phyloP scores from a whole-genome alignment of 176 grass and related monocot genomes.

The Pontederia paniculata region DNA sequence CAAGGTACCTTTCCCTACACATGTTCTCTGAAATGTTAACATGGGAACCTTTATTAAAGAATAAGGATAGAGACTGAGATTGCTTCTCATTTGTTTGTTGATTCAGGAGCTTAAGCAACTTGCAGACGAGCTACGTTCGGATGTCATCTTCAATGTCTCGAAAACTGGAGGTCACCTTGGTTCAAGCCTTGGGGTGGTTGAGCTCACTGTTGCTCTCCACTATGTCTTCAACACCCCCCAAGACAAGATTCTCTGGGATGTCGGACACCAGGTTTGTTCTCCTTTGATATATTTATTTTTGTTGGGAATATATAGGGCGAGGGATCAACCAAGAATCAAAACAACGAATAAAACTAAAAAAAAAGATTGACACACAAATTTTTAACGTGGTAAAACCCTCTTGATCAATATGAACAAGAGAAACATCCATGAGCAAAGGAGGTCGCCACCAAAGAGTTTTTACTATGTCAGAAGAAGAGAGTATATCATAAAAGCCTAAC shows the following conservation, averaged over 20 bases:
- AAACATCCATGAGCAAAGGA: no score
- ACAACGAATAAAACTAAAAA: no score
- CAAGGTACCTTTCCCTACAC: constrained; percentile 40
- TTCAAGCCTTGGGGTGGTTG: constrained; percentile 83
- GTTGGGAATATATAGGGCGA: no score
- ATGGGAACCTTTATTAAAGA: neutral
- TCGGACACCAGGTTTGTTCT: constrained; percentile 71
- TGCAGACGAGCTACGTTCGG: constrained; percentile 83
- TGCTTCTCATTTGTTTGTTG: neutral
- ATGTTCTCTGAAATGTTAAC: constrained; percentile 27
- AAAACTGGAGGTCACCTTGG: constrained; percentile 95
- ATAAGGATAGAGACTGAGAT: neutral
- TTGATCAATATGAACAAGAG: no score
- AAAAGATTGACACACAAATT: no score
- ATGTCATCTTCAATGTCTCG: constrained; percentile 95
- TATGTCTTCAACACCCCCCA: constrained; percentile 80
- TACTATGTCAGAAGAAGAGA: no score
- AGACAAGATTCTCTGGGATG: constrained; percentile 94
- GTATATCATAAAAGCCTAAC: no score
- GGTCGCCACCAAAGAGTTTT: no score
- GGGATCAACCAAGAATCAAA: no score
- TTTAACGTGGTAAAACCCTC: no score
- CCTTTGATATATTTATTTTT: constrained; percentile 17
- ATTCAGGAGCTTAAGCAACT: constrained; percentile 81
- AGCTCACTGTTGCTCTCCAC: constrained; percentile 92